A percentile compares a stretch with the other conserved stretches of the same genome.
These are phyloP conservation scores for Mortierella sp. DNA, from an alignment of 371 early-diverging fungal species.

Conservation along the genomic window DNA sequence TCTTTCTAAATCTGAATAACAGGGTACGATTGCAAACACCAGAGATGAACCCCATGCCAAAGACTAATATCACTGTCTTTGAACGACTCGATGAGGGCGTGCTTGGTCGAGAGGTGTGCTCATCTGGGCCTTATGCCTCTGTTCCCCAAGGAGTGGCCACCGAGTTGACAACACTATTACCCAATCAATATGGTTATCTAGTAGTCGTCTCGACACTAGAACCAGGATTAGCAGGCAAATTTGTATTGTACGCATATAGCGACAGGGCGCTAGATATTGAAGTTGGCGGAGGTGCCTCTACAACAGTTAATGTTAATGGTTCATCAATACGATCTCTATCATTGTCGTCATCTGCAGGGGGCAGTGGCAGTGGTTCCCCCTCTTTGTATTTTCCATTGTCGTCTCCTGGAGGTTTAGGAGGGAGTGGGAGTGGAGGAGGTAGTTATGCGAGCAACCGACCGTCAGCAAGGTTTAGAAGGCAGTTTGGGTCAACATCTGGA, in stretches of 20 bases:
- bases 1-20: background rate
- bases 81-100: conserved; percentile 69
- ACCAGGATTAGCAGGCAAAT: conserved; percentile 66
- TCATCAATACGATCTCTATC: conserved; percentile 28
- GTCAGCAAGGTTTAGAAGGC: conserved; percentile 28
- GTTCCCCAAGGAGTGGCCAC: conserved; percentile 68
- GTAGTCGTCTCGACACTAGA: conserved; percentile 74
- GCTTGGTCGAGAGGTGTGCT: conserved; percentile 72
- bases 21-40: conserved; percentile 81
- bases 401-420: background rate
- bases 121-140: conserved; percentile 83
- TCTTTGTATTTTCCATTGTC: conserved; percentile 6
- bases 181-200: conserved; percentile 64
- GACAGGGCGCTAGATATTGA: conserved; percentile 69
- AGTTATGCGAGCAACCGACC: conserved; percentile 27
- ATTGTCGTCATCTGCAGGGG: conserved; percentile 21
- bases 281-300: conserved; percentile 40
- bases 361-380: conserved; percentile 1
- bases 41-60: conserved; percentile 70
- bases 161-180: conserved; percentile 34
- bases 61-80: conserved; percentile 79
- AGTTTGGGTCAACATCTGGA: conserved; percentile 25
- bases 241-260: conserved; percentile 67
- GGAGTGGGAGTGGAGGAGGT: background rate
- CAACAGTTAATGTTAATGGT: conserved; percentile 17